Base-by-base conservation (phyloP, 805 yeast species). In the Cyberlindnera mrakii region DNA sequence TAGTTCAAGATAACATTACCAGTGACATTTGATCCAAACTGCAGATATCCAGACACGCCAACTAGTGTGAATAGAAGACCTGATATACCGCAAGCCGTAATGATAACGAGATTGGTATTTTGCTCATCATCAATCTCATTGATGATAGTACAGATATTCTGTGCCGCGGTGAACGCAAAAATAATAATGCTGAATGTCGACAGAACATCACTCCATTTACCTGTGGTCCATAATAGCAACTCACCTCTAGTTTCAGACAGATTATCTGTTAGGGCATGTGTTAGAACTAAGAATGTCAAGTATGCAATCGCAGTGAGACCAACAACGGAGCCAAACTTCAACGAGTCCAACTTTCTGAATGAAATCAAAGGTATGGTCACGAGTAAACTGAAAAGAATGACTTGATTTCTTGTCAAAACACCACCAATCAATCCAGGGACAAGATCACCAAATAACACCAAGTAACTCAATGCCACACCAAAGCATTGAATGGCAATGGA, bases 131-230 rank as follows among this genome's bases (percentile, higher is more conserved):
- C 64, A 49, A 84, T 66, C 60, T 85, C 95, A 55, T 82, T 80
- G 54, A 82, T 75, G 41, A 85, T 82, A 9, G 88, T 80, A 58
- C 81, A 83, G 71, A 85, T 77, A 62, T 84, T 85, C 65, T 85
- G 91, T 46, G 84, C 84, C 40, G 93, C 88, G 1, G 91, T 84
- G 61, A 75, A 85, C 1, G 95, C 93, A 62, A 85, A 82, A 13
- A 85, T 81, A 31, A 85, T 74, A 43, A 85, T 81, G 20, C 86
- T 84, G 54, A 85, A 80, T 7, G 88, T 78, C 19, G 83, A 72
- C 45, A 82, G 64, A 7, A 77, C 58, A 1, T 75, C 73, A 40
- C 64, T 65, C 27, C 63, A 46, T 19, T 71, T 68, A 33, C 73
- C 68, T 2, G 76, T 70, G n/a, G 59, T 51, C 45, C 67, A 53